These are phyloP conservation scores for Cladosporium sp. DNA, from an alignment of 2,329 filamentous ascomycete genomes.

Conservation along the genomic window DNA sequence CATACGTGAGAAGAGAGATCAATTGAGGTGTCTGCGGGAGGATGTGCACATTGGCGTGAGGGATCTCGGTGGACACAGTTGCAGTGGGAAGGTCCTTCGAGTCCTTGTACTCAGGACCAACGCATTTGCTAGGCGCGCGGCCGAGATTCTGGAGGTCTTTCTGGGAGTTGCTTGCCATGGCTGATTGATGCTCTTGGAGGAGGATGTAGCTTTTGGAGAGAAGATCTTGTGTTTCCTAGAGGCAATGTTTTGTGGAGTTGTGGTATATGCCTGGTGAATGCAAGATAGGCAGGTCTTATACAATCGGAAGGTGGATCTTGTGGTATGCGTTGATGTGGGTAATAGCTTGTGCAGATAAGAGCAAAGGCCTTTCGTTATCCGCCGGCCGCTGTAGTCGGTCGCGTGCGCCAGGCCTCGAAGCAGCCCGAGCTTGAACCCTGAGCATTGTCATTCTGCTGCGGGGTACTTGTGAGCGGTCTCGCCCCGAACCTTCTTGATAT, in stretches of 20 bases:
- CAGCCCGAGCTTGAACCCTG: slow-evolving; percentile 4
- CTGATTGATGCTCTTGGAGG: not conserved
- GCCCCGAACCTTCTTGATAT: not conserved
- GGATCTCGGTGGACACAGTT: slow-evolving; percentile 81
- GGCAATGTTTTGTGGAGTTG: not conserved
- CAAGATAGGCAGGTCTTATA: slow-evolving; percentile 1
- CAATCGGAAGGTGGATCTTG: not conserved
- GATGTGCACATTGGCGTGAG: slow-evolving; percentile 84
- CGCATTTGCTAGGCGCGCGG: slow-evolving; percentile 57
- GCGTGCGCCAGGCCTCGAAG: slow-evolving; percentile 3
- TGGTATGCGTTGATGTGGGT: not conserved
- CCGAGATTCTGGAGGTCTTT: slow-evolving; percentile 27
- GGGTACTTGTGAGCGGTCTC: not conserved
- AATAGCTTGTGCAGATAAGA: slow-evolving; percentile 9
- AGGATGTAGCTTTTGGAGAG: not conserved
- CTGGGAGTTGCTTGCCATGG: slow-evolving; percentile 22
- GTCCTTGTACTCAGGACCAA: slow-evolving; percentile 78
- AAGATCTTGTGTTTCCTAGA: not conserved
- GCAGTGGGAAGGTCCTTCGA: slow-evolving; percentile 68
- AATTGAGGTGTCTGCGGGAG: slow-evolving; percentile 93
- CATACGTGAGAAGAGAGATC: slow-evolving; percentile 95
- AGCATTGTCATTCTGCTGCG: not conserved
- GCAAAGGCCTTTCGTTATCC: slow-evolving; percentile 13
- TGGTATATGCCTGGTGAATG: not conserved
- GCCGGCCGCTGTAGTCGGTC: not conserved